Evolutionary conservation across 352 stramenopile genomes (phyloP).

Genomic region (Globisporangium nagaii): DNA sequence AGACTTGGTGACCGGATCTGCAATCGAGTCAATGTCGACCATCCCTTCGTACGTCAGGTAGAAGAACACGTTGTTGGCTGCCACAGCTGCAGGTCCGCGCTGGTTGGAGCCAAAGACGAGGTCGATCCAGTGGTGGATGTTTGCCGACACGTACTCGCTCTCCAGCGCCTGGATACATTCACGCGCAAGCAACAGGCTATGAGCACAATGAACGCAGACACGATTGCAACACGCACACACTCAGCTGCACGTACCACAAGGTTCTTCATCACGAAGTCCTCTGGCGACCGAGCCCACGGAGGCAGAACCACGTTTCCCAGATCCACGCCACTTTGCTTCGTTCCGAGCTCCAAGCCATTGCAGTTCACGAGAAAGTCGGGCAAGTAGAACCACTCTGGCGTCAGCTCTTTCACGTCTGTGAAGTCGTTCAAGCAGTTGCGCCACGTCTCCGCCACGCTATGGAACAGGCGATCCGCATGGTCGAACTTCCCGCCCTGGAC

Average conservation of each 20-base stretch:
- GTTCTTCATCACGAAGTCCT: slow-evolving; percentile 87
- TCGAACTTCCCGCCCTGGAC: slow-evolving; percentile 96
- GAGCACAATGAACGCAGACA: not conserved
- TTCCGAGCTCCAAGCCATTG: slow-evolving; percentile 81
- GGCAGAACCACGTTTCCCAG: slow-evolving; percentile 94
- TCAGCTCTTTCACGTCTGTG: slow-evolving; percentile 92
- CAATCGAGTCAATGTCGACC: slow-evolving; percentile 95
- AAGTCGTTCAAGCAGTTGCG: slow-evolving; percentile 84
- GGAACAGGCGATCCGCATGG: slow-evolving; percentile 91
- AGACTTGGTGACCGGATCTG: slow-evolving; percentile 89
- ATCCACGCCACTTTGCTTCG: slow-evolving; percentile 66
- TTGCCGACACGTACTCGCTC: slow-evolving; percentile 76
- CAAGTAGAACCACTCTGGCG: slow-evolving; percentile 93
- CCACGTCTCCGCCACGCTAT: slow-evolving; percentile 89
- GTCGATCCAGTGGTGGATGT: slow-evolving; percentile 90
- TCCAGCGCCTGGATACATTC: slow-evolving; percentile 53
- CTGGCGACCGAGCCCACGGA: slow-evolving; percentile 76
- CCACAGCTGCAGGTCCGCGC: slow-evolving; percentile 76
- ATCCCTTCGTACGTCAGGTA: slow-evolving; percentile 98
- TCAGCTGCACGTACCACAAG: slow-evolving; percentile 40
- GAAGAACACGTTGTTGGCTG: slow-evolving; percentile 97
- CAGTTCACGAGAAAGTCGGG: slow-evolving; percentile 88
- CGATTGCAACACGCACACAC: not conserved
- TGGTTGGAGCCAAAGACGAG: slow-evolving; percentile 77
- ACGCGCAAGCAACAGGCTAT: not conserved